Evolutionary conservation across 139 green algal genomes (phyloP), one percentile per base, ranked within the genome.

Genomic region (Volvox africanus): DNA sequence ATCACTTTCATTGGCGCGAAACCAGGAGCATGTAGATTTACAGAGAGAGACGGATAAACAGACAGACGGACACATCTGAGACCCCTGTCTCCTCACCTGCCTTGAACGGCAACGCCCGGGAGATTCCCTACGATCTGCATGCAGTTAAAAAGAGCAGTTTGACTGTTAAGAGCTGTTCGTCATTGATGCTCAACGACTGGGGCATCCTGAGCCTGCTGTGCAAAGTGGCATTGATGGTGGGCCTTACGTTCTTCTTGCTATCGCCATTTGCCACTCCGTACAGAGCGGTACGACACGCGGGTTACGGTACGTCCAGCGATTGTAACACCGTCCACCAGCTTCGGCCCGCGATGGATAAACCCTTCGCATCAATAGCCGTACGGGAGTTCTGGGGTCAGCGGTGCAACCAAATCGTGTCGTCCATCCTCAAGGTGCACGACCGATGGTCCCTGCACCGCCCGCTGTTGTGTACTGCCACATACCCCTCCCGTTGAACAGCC

Each of bases 301-400:
- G 83, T 16, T 88, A 88, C 67, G 83, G 83, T 88, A 26, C 2
- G 76, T 32, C 17, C 76, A 61, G 76, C 9, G 44, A 55, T 55
- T 55, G n/a, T n/a, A n/a, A n/a, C n/a, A n/a, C n/a, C n/a, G n/a
- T n/a, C n/a, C n/a, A n/a, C n/a, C n/a, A 21, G 20, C 73, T 90
- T 20, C 86, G 83, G 73, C 87, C 87, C 33, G 75, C 87, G 33
- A 86, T 91, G 76, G 76, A 80, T 35, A 24, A 11, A 6, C 87
- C 87, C 26, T 91, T 78, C 33, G 76, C 61, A 1, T 33, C 87
- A 33, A 68, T 28, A 22, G 67, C 50, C 33, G 33, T 91, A 16
- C 61, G 76, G 21, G 87, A 91, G 76, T 91, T 91, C 87, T 91
- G 87, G 87, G 87, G 87, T 35, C 75, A 61, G 13, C 61, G 87